These are phyloP conservation scores for Phyllosticta citriasiana DNA, from an alignment of 2,329 filamentous ascomycete genomes.

Conservation along the genomic window DNA sequence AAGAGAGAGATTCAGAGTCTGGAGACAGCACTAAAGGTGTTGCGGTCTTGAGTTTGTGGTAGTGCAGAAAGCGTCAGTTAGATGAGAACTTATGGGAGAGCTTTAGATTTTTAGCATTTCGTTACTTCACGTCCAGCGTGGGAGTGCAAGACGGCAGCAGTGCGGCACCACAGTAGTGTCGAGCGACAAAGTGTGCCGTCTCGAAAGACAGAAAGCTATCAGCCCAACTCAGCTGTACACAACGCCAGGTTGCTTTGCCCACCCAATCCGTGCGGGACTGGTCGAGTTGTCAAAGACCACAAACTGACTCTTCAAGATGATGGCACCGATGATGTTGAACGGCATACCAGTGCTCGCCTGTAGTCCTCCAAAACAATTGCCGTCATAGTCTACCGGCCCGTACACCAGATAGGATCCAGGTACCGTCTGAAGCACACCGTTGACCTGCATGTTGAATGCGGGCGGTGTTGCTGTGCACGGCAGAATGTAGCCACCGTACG, in stretches of 20 bases:
- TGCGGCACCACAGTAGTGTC: background rate
- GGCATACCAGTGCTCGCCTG: slow-evolving; percentile 52
- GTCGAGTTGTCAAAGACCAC: slow-evolving; percentile 55
- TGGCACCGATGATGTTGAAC: slow-evolving; percentile 63
- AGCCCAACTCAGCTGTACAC: background rate
- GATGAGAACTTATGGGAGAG: background rate
- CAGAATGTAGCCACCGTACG: slow-evolving; percentile 47
- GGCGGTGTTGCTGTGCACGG: slow-evolving; percentile 42
- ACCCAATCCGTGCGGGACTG: slow-evolving; percentile 27
- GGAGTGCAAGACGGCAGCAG: background rate
- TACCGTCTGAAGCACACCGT: slow-evolving; percentile 38
- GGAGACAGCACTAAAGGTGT: slow-evolving; percentile 12
- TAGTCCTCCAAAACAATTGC: slow-evolving; percentile 63
- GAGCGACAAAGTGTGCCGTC: background rate
- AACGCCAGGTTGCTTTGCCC: slow-evolving; percentile 3
- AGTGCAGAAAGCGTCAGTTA: background rate
- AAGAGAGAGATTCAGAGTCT: slow-evolving; percentile 9
- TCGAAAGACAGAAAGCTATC: background rate
- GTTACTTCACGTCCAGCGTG: background rate
- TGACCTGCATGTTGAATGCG: slow-evolving; percentile 44
- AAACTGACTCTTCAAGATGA: slow-evolving; percentile 70
- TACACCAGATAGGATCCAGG: slow-evolving; percentile 49
- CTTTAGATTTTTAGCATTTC: background rate
- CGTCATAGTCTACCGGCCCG: slow-evolving; percentile 29
- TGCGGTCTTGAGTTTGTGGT: background rate